Evolutionary conservation across 2,329 filamentous ascomycete genomes (phyloP).

Genomic region (Botrytis fabae): DNA sequence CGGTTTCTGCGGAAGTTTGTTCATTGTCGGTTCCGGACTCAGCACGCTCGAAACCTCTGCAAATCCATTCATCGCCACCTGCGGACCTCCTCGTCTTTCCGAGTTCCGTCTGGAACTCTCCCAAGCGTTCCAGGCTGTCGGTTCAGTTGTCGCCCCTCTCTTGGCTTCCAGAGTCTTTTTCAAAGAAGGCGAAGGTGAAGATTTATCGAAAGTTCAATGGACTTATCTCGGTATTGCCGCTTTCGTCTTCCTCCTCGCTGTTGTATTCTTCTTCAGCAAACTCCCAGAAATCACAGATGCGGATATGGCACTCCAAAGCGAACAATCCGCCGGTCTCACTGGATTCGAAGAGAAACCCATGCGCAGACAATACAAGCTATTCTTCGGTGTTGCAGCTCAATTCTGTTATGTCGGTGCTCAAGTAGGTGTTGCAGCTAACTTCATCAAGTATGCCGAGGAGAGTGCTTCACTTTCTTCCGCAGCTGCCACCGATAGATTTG

Average conservation of each 20-base stretch:
- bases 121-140: constrained; percentile 73
- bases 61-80: constrained; percentile 70
- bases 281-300: constrained; percentile 54
- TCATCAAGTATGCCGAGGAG: constrained; percentile 28
- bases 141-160: constrained; percentile 70
- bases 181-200: constrained; percentile 46
- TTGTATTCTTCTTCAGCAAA: constrained; percentile 67
- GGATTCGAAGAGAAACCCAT: constrained; percentile 31
- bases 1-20: constrained; percentile 42
- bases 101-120: constrained; percentile 74
- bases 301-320: constrained; percentile 52
- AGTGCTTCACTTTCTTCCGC: constrained; percentile 45
- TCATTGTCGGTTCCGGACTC: constrained; percentile 75
- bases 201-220: constrained; percentile 68
- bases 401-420: constrained; percentile 70
- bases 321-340: constrained; percentile 24
- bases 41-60: constrained; percentile 77
- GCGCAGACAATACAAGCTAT: constrained; percentile 53
- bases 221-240: constrained; percentile 77
- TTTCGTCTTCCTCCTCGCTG: constrained; percentile 68
- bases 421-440: constrained; percentile 28
- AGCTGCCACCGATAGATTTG: constrained; percentile 63
- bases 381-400: constrained; percentile 72
- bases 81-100: constrained; percentile 70
- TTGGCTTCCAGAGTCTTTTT: constrained; percentile 72